These are phyloP conservation scores for Hypomontagnella monticulosa DNA, from an alignment of 495 filamentous ascomycete species.

Conservation along the genomic window DNA sequence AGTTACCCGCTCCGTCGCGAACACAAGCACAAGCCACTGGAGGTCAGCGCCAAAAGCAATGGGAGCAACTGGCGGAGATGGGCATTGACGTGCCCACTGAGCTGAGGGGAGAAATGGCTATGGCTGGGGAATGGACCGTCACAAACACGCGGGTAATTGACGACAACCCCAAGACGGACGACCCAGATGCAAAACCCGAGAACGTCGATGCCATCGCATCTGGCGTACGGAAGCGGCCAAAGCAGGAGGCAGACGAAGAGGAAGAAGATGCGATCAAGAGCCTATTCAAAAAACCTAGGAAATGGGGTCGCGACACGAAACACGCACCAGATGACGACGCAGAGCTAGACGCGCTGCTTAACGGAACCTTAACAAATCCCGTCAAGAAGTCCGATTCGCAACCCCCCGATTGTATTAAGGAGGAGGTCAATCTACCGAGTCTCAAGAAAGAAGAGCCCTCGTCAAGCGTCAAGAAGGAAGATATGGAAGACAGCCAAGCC, in stretches of 20 bases:
- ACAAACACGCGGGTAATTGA: constrained; percentile 63
- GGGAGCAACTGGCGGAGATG: constrained; percentile 86
- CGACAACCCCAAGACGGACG: constrained; percentile 30
- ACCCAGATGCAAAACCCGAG: constrained; percentile 35
- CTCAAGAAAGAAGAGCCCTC: constrained; percentile 54
- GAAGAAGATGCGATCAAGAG: constrained; percentile 61
- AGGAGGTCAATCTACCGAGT: constrained; percentile 46
- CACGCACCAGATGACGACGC: constrained; percentile 70
- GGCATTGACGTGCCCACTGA: constrained; percentile 87
- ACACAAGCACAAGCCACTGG: constrained; percentile 54
- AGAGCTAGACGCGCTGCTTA: constrained; percentile 78
- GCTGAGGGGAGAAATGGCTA: constrained; percentile 78
- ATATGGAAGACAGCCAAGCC: constrained; percentile 26
- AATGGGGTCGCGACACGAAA: constrained; percentile 78
- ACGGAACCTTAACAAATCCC: constrained; percentile 48
- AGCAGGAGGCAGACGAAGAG: constrained; percentile 71
- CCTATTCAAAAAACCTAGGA: constrained; percentile 66
- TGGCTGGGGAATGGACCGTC: constrained; percentile 91
- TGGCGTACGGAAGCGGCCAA: constrained; percentile 73
- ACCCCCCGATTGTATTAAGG: constrained; percentile 8
- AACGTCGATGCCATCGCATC: constrained; percentile 59
- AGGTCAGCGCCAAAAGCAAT: constrained; percentile 81
- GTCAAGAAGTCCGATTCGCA: constrained; percentile 48
- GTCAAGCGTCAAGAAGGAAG: constrained; percentile 48
- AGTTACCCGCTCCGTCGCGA: constrained; percentile 26